Conservation (phyloP, 768 basidiomycete genomes). For the Lentinula detonsa region DNA sequence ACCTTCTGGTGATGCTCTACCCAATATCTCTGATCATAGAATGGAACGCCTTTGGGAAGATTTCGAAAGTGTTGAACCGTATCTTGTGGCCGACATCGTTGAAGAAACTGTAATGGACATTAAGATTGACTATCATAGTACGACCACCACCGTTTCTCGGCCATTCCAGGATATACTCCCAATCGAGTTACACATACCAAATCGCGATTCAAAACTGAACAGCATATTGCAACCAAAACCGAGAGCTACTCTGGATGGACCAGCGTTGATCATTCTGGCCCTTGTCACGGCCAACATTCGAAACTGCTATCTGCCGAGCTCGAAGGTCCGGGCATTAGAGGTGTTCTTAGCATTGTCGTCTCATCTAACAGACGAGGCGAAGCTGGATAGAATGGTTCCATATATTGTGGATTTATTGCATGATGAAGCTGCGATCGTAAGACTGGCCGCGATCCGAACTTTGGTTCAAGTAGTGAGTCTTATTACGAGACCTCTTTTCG, state of each 20-base stretch:
- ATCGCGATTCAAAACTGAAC: constrained; percentile 37
- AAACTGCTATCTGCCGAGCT: constrained; percentile 80
- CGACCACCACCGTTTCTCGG: constrained; percentile 35
- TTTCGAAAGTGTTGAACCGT: constrained; percentile 76
- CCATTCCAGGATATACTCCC: constrained; percentile 78
- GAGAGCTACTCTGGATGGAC: constrained; percentile 72
- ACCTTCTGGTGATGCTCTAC: constrained; percentile 37
- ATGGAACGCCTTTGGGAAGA: constrained; percentile 84
- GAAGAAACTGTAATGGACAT: constrained; percentile 48
- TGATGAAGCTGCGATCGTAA: constrained; percentile 80
- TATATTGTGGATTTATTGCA: constrained; percentile 85
- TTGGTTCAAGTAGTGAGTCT: constrained; percentile 75
- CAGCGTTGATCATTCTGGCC: constrained; percentile 83
- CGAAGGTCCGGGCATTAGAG: constrained; percentile 81
- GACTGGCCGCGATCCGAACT: constrained; percentile 72
- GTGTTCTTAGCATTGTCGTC: constrained; percentile 76
- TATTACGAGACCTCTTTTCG: not conserved
- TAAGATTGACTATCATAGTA: constrained; percentile 45
- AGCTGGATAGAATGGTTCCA: constrained; percentile 88
- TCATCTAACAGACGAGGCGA: constrained; percentile 90
- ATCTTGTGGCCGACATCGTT: constrained; percentile 42
- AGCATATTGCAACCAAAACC: constrained; percentile 23
- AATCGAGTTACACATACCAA: constrained; percentile 45
- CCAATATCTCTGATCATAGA: constrained; percentile 79
- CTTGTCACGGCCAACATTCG: constrained; percentile 85